Percentiles rank a stretch among this genome's conserved stretches.
phyloP scores from a whole-genome alignment of 2,329 filamentous ascomycete species.

The Ophiostoma sp. region DNA sequence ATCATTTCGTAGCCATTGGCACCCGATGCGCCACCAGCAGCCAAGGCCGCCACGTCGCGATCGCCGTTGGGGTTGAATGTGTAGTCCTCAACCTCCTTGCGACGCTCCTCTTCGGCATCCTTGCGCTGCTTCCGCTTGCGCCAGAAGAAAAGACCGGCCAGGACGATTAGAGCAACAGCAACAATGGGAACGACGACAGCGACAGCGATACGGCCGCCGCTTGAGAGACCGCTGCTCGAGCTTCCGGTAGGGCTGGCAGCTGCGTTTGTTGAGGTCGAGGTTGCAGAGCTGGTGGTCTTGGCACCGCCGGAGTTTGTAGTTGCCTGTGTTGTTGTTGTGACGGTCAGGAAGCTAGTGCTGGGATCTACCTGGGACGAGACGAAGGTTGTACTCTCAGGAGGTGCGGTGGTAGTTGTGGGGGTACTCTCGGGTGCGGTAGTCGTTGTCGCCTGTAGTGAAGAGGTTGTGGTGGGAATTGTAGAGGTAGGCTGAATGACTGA shows the following conservation, averaged over 20 bases:
- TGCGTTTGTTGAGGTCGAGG: slow-evolving; percentile 30
- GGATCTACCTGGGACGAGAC: slow-evolving; percentile 30
- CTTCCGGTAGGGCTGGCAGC: slow-evolving; percentile 32
- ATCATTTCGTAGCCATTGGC: slow-evolving; percentile 62
- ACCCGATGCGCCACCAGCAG: slow-evolving; percentile 35
- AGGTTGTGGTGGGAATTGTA: slow-evolving; percentile 22
- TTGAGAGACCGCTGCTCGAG: slow-evolving; percentile 42
- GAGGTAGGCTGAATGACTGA: not conserved
- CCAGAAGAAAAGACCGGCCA: slow-evolving; percentile 75
- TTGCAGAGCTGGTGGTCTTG: slow-evolving; percentile 16
- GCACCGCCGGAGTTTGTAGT: slow-evolving; percentile 29
- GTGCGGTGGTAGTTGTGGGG: not conserved
- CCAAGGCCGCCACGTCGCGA: slow-evolving; percentile 60
- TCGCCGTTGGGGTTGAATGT: slow-evolving; percentile 97
- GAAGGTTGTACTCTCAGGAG: slow-evolving; percentile 32
- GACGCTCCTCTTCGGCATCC: slow-evolving; percentile 76
- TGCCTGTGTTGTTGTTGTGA: slow-evolving; percentile 24
- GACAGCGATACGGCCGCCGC: slow-evolving; percentile 73
- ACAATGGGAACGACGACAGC: slow-evolving; percentile 92
- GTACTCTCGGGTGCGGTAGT: slow-evolving; percentile 23
- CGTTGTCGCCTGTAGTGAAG: slow-evolving; percentile 25
- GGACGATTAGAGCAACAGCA: slow-evolving; percentile 73
- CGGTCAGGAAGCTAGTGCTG: slow-evolving; percentile 26
- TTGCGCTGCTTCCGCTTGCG: slow-evolving; percentile 80
- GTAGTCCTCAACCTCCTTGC: slow-evolving; percentile 97